phyloP scores from a whole-genome alignment of 2,329 filamentous ascomycete species.

The Trichoderma endophyticum region DNA sequence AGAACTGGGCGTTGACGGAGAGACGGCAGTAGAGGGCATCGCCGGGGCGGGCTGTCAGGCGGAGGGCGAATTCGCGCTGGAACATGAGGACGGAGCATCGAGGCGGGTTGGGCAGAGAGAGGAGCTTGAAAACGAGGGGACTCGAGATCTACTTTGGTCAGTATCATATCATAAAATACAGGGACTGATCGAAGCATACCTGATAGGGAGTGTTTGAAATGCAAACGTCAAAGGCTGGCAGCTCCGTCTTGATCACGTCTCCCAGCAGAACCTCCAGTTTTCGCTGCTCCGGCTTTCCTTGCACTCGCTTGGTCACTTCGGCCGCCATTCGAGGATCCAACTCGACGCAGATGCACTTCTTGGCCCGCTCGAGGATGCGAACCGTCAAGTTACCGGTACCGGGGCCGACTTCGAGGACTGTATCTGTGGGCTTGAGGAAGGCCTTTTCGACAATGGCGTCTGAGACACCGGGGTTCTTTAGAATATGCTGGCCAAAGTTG shows the following conservation, averaged over 20 bases:
- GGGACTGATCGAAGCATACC: conserved; percentile 34
- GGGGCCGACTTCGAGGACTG: conserved; percentile 88
- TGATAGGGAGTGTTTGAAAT: conserved; percentile 68
- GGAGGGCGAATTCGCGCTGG: conserved; percentile 89
- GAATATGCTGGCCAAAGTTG: conserved; percentile 79
- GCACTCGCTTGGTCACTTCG: conserved; percentile 89
- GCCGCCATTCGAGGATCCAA: conserved; percentile 95
- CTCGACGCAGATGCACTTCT: conserved; percentile 80
- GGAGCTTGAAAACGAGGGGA: conserved; percentile 85
- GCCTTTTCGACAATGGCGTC: conserved; percentile 72
- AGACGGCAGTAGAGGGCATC: conserved; percentile 89
- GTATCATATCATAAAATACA: no score
- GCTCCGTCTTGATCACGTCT: conserved; percentile 79
- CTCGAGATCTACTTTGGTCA: conserved; percentile 67
- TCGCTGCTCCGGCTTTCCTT: conserved; percentile 80
- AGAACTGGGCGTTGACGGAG: conserved; percentile 92
- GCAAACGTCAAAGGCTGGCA: conserved; percentile 75
- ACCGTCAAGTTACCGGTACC: conserved; percentile 88
- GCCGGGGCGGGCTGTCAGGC: conserved; percentile 81
- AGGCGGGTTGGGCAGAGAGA: conserved; percentile 77
- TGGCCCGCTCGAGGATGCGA: conserved; percentile 81
- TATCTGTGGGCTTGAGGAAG: conserved; percentile 82
- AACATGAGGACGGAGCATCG: conserved; percentile 90
- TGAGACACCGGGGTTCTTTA: conserved; percentile 86
- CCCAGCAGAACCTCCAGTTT: conserved; percentile 84